These are phyloP conservation scores for Musa balbisiana DNA, from an alignment of 202 grass and related monocot species.

Conservation along the genomic window DNA sequence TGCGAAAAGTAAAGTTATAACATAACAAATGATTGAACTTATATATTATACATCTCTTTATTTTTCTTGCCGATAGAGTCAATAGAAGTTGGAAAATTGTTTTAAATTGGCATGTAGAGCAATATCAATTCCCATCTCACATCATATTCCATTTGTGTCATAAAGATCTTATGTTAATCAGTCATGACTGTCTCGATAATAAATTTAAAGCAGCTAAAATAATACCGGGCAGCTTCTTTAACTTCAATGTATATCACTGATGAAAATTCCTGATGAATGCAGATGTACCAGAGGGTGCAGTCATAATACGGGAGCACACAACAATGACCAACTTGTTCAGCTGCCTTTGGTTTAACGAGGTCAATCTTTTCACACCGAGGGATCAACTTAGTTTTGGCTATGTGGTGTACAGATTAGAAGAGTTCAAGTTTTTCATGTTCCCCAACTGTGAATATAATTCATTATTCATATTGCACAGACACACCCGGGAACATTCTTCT, in stretches of 20 bases:
- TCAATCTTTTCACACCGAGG: conserved; percentile 87
- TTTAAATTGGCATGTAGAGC: no score
- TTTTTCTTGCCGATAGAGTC: no score
- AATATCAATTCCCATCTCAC: no score
- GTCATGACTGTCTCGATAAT: no score
- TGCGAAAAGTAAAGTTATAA: no score
- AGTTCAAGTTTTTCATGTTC: conserved; percentile 92
- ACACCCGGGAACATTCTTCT: conserved; percentile 83
- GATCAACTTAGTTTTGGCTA: conserved; percentile 99
- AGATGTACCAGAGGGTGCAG: conserved; percentile 93
- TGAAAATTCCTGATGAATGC: conserved; percentile 12
- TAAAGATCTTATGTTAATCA: no score
- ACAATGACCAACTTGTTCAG: conserved; percentile 73
- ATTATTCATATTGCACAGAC: conserved; percentile 78
- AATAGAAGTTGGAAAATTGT: no score
- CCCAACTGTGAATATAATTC: conserved; percentile 99
- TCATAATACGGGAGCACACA: conserved; percentile 89
- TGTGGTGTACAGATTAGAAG: conserved; percentile 29
- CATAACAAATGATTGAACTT: no score
- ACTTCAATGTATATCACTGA: neutral
- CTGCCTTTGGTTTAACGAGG: conserved; percentile 99
- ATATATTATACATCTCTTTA: no score
- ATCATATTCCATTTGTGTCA: no score
- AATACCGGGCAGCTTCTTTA: neutral
- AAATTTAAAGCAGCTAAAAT: neutral